Base-by-base conservation (phyloP, 2,329 filamentous ascomycete species). In the Hortaea sp. region DNA sequence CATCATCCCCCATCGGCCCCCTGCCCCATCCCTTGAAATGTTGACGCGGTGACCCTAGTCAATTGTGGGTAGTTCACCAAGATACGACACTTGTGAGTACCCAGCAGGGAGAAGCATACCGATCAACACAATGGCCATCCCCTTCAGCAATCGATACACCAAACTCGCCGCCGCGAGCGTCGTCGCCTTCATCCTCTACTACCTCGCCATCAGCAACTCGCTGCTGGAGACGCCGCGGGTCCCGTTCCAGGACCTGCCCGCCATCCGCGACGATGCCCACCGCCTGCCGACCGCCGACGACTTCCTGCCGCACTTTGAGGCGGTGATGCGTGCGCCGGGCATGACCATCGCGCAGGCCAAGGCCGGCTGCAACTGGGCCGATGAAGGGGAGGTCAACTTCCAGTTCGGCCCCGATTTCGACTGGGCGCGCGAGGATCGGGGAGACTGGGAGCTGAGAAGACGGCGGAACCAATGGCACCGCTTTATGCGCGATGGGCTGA, bases 391-490 rank as follows among this genome's bases (percentile, higher is more conserved):
- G 4, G 39, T 45, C 29, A 35, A 45, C 39, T 45, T 45, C 29
- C 43, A 45, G 31, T 47, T 47, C 32, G 45, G 34, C 6, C 29
- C 44, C 27, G 45, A 43, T 27, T 28, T 30, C 6, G 45, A 47
- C 34, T 47, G 45, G 45, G 41, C 34, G 20, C n/a, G 12, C 44
- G 30, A 27, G 27, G 45, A 47, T 34, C 12, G 41, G n/a, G 39
- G n/a, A 7, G 41, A 58, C 31, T 38, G 40, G 29, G 50, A 58
- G 27, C 43, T 57, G 7, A 50, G 51, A 11, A 27, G 34, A 9
- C 43, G 49, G 30, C 49, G 54, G 44, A 39, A 45, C 13, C 41
- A 45, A 30, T 56, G 55, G 55, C 54, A 57, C 7, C 44, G 52
- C 11, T 55, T 51, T 31, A 46, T 60, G n/a, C 45, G 44, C 34